A percentile compares a stretch with the other conserved stretches of the same genome.
Evolutionary conservation across 2,329 filamentous ascomycete species (phyloP).

Genomic region (Gremmenia infestans): DNA sequence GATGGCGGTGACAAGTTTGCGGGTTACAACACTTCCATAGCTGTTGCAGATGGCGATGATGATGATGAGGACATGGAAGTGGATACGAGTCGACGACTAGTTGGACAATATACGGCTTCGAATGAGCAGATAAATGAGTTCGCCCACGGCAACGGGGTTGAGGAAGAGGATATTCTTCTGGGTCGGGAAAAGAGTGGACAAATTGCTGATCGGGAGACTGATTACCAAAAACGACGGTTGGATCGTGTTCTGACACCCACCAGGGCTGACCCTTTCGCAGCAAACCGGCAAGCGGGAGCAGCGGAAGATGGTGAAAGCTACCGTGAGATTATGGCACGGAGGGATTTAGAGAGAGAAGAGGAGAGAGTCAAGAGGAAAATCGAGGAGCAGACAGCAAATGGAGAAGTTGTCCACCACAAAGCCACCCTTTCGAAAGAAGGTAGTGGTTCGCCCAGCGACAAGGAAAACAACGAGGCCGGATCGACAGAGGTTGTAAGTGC

Average conservation of each 20-base stretch:
- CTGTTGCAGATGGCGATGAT: slow-evolving; percentile 71
- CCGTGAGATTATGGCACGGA: slow-evolving; percentile 82
- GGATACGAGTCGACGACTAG: slow-evolving; percentile 70
- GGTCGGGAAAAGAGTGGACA: slow-evolving; percentile 83
- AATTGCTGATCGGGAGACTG: slow-evolving; percentile 88
- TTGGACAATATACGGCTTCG: slow-evolving; percentile 94
- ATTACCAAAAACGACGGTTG: slow-evolving; percentile 95
- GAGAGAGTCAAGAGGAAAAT: slow-evolving; percentile 78
- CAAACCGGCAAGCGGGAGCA: slow-evolving; percentile 63
- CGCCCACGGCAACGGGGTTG: slow-evolving; percentile 75
- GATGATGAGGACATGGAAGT: slow-evolving; percentile 76
- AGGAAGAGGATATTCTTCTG: slow-evolving; percentile 85
- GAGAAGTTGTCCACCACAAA: slow-evolving; percentile 57
- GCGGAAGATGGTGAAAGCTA: slow-evolving; percentile 75
- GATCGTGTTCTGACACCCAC: slow-evolving; percentile 83
- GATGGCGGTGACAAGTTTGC: slow-evolving; percentile 75
- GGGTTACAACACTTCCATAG: slow-evolving; percentile 87
- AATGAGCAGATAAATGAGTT: slow-evolving; percentile 92
- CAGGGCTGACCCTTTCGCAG: slow-evolving; percentile 78
- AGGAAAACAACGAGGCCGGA: slow-evolving; percentile 68
- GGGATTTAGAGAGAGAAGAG: slow-evolving; percentile 90
- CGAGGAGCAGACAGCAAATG: slow-evolving; percentile 60
- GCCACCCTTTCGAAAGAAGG: slow-evolving; percentile 65
- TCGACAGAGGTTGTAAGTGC: slow-evolving; percentile 58
- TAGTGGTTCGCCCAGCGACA: slow-evolving; percentile 46